Percentiles rank a stretch among this genome's conserved stretches.
Conservation (phyloP, 495 filamentous ascomycete species). For the Penicillium ucsense region DNA sequence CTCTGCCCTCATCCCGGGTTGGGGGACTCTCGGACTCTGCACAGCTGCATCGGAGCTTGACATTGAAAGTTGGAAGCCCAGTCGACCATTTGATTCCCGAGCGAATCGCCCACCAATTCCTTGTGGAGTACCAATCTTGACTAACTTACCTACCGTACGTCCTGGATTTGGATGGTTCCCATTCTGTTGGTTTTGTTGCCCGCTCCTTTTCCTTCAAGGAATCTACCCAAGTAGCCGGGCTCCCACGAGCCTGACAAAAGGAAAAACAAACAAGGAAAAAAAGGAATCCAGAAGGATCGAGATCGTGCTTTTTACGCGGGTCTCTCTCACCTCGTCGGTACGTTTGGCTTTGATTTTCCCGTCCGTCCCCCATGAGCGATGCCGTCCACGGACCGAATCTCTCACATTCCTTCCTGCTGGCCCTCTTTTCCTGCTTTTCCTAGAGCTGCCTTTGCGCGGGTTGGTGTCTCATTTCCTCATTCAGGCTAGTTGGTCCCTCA, state of each 20-base stretch:
- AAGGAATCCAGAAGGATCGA: not conserved
- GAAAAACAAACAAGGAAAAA: no score
- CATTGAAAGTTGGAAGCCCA: no score
- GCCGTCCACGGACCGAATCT: not conserved
- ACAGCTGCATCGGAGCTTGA: no score
- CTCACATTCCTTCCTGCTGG: not conserved
- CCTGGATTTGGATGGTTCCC: constrained; percentile 8
- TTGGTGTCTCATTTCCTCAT: not conserved
- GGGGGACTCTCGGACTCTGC: no score
- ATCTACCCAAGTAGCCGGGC: constrained; percentile 7
- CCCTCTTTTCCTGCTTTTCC: not conserved
- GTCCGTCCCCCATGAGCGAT: no score
- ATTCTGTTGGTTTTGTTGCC: not conserved
- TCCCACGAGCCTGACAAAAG: constrained; percentile 6
- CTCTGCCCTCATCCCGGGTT: no score
- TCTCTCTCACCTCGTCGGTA: not conserved
- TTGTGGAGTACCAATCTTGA: no score
- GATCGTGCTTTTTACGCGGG: constrained; percentile 1
- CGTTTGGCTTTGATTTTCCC: not conserved
- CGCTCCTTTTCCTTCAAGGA: not conserved
- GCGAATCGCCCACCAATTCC: no score
- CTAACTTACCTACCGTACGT: not conserved
- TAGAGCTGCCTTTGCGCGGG: no score
- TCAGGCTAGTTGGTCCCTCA: not conserved
- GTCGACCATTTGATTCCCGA: no score